Evolutionary conservation across 2,329 filamentous ascomycete genomes (phyloP).

Genomic region (Coleophoma cylindrospora): DNA sequence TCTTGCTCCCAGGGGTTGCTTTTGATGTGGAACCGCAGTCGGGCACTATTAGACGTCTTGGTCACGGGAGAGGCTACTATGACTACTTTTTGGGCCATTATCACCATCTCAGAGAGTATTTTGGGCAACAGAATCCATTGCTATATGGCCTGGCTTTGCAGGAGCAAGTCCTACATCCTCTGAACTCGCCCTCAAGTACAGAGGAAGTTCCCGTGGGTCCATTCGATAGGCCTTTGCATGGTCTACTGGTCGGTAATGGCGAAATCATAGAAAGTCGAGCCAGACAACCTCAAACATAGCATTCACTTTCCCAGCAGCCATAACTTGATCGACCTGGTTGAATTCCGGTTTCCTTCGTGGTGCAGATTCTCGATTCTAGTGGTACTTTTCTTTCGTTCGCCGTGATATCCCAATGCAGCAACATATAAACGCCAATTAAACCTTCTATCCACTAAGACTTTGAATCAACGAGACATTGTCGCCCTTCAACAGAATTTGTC

Average conservation of each 20-base stretch:
- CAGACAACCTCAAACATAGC: slow-evolving; percentile 3
- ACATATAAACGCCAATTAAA: slow-evolving; percentile 19
- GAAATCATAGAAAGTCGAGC: slow-evolving; percentile 38
- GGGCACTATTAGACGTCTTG: slow-evolving; percentile 65
- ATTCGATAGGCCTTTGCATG: slow-evolving; percentile 77
- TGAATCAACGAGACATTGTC: slow-evolving; percentile 63
- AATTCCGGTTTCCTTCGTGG: not conserved
- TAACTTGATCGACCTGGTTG: too few species aligned
- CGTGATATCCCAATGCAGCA: slow-evolving; percentile 8
- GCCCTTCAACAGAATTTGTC: slow-evolving; percentile 62
- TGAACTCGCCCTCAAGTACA: slow-evolving; percentile 40
- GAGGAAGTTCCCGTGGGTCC: slow-evolving; percentile 64
- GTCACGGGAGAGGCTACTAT: slow-evolving; percentile 96
- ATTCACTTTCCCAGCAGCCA: too few species aligned
- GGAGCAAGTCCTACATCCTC: slow-evolving; percentile 69
- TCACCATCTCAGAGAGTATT: slow-evolving; percentile 34
- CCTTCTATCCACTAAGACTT: slow-evolving; percentile 29
- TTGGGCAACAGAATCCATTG: slow-evolving; percentile 40
- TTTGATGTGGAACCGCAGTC: slow-evolving; percentile 63
- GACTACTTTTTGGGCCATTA: slow-evolving; percentile 86
- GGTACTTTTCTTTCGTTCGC: slow-evolving; percentile 12
- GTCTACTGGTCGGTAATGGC: slow-evolving; percentile 69
- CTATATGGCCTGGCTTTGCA: slow-evolving; percentile 75
- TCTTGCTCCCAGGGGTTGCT: slow-evolving; percentile 88
- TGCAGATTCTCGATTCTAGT: not conserved